Evolutionary conservation across 2,329 filamentous ascomycete genomes (phyloP).

Genomic region (Ascosphaera apis): DNA sequence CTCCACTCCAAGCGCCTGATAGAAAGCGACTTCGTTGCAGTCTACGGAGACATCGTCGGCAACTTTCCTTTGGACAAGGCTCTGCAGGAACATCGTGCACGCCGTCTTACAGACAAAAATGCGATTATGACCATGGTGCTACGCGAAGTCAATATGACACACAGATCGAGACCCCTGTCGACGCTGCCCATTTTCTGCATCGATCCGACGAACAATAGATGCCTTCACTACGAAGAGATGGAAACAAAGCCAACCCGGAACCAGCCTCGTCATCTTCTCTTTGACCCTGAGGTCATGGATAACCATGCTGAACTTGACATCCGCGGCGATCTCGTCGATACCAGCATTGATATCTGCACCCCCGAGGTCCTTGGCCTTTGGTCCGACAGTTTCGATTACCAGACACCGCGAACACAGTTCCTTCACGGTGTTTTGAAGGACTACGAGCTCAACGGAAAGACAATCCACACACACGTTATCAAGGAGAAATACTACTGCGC

Average conservation of each 20-base stretch:
- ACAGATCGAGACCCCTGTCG: conserved; percentile 54
- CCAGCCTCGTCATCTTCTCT: conserved; percentile 35
- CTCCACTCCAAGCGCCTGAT: conserved; percentile 70
- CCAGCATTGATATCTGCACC: conserved; percentile 90
- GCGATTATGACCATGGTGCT: conserved; percentile 96
- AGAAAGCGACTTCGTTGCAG: conserved; percentile 71
- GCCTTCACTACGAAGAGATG: conserved; percentile 87
- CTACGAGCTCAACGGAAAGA: conserved; percentile 89
- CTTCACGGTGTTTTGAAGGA: conserved; percentile 85
- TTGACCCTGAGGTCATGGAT: conserved; percentile 61
- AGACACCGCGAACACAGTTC: conserved; percentile 69
- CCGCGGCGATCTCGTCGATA: conserved; percentile 73
- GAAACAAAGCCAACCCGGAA: conserved; percentile 26
- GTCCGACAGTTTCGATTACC: conserved; percentile 96
- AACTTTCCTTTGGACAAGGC: conserved; percentile 68
- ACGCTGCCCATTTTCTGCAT: conserved; percentile 68
- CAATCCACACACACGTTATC: conserved; percentile 77
- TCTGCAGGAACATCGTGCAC: conserved; percentile 54
- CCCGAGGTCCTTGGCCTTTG: conserved; percentile 85
- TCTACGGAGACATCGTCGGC: conserved; percentile 79
- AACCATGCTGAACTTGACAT: conserved; percentile 56
- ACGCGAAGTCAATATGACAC: conserved; percentile 48
- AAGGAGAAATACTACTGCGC: conserved; percentile 57
- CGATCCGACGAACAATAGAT: conserved; percentile 56
- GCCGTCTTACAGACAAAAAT: conserved; percentile 66